phyloP scores from a whole-genome alignment of 225 moss, liverwort and hornwort species.

The Marchantia polymorpha region DNA sequence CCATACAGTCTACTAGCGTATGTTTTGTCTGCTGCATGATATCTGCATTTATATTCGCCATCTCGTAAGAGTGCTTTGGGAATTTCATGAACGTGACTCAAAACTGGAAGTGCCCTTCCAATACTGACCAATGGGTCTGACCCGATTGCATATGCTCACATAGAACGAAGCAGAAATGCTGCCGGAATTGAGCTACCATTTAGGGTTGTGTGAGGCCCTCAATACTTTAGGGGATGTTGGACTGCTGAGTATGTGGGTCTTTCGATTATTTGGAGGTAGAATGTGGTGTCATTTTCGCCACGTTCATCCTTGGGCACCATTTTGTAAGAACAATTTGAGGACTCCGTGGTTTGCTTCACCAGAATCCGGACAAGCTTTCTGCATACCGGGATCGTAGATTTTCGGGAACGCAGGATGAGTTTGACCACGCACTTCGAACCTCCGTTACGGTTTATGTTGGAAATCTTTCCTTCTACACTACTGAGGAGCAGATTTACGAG shows the following conservation, averaged over 20 bases:
- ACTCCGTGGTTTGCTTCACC: conserved; percentile 11
- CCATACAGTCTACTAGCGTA: not conserved
- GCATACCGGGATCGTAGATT: conserved; percentile 94
- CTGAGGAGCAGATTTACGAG: conserved; percentile 99
- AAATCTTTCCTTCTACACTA: conserved; percentile 92
- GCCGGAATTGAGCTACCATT: not conserved
- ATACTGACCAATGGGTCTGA: too few species aligned
- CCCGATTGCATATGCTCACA: too few species aligned
- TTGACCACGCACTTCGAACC: conserved; percentile 75
- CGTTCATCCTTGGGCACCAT: not conserved
- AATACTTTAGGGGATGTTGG: not conserved
- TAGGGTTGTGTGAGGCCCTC: not conserved
- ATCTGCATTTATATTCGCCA: not conserved
- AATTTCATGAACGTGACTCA: not conserved
- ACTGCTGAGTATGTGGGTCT: not conserved
- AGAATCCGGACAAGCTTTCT: conserved; percentile 95
- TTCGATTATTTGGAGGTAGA: not conserved
- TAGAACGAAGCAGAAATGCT: not conserved
- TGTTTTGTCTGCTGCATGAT: not conserved
- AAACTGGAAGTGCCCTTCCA: not conserved
- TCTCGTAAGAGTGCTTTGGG: not conserved
- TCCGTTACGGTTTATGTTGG: conserved; percentile 90
- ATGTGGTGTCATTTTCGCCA: not conserved
- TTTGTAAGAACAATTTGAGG: not conserved
- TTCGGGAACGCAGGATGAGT: conserved; percentile 82